Evolutionary conservation across 805 yeast genomes (phyloP), one percentile per base, ranked within the genome.

Genomic region (Saturnispora galanensis): DNA sequence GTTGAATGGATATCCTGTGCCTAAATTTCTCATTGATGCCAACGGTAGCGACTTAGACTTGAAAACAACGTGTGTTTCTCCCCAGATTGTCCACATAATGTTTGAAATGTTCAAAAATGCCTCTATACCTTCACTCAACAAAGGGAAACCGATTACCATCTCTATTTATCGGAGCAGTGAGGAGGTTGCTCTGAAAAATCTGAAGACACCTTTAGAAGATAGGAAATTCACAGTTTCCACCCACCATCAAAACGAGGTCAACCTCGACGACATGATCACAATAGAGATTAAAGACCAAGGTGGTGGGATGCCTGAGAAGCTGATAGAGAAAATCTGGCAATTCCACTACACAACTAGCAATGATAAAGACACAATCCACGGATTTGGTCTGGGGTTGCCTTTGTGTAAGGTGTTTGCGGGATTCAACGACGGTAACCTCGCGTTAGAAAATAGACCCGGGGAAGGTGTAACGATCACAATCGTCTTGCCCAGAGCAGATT

Each of bases 331-430:
- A 38, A 60, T 60, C 4, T 60, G 60, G 56, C 62, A 57, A 15
- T 60, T 57, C 42, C 65, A 60, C 40, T 60, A 56, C 45, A 58
- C 64, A 13, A 60, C 64, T 9, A 37, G 55, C 6, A 41, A 46
- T 12, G 49, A 49, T 17, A 52, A 56, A 32, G 64, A 60, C 46
- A 54, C 55, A 44, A 57, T 60, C 18, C 56, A 53, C 41, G 64
- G 64, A 5, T 60, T 58, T 37, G 64, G 64, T n/a, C 55, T 60
- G 62, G 64, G 64, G 0, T 47, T 60, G 13, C 64, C 64, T 1
- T 41, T 60, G 11, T 59, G 64, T 39, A 56, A 53, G 35, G 53
- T 60, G 13, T 52, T 56, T 39, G 54, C 58, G 2, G 47, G 42
- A 28, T 58, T 57, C 39, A 59, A 60, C 35, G 44, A 51, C 15